phyloP scores from a whole-genome alignment of 2,329 filamentous ascomycete species.

The Trichophaea hybrida region DNA sequence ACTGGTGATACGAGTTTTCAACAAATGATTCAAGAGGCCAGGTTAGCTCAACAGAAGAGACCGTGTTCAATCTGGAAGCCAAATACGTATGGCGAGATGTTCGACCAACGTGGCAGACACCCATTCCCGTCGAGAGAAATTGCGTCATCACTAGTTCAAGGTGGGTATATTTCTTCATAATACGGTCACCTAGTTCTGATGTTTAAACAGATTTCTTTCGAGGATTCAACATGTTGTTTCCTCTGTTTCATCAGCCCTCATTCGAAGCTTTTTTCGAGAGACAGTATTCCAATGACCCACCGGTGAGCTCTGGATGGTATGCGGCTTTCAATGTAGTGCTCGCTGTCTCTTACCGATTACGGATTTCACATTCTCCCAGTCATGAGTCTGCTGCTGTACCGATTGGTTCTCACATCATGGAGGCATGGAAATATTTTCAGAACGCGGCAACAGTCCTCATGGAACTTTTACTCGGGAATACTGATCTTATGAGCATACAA shows the following conservation, averaged over 20 bases:
- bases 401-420: slow-evolving; percentile 35
- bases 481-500: slow-evolving; percentile 86
- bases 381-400: slow-evolving; percentile 47
- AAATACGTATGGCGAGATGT: slow-evolving; percentile 90
- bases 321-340: slow-evolving; percentile 86
- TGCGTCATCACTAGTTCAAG: slow-evolving; percentile 65
- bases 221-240: slow-evolving; percentile 99
- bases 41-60: slow-evolving; percentile 55
- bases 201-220: slow-evolving; percentile 65
- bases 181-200: slow-evolving; percentile 7
- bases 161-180: slow-evolving; percentile 4
- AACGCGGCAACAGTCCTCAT: slow-evolving; percentile 89
- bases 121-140: slow-evolving; percentile 74
- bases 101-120: slow-evolving; percentile 69
- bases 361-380: slow-evolving; percentile 59
- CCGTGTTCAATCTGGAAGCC: slow-evolving; percentile 76
- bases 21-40: slow-evolving; percentile 83
- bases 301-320: slow-evolving; percentile 96
- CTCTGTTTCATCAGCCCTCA: slow-evolving; percentile 89
- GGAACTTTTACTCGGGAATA: slow-evolving; percentile 89
- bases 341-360: slow-evolving; percentile 81
- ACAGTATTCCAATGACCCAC: slow-evolving; percentile 84
- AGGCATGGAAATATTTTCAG: slow-evolving; percentile 90
- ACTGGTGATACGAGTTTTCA: slow-evolving; percentile 93
- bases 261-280: slow-evolving; percentile 95